A percentile compares a stretch with the other conserved stretches of the same genome.
Conservation (phyloP, 148 eudicot species). For the Camellia japonica region DNA sequence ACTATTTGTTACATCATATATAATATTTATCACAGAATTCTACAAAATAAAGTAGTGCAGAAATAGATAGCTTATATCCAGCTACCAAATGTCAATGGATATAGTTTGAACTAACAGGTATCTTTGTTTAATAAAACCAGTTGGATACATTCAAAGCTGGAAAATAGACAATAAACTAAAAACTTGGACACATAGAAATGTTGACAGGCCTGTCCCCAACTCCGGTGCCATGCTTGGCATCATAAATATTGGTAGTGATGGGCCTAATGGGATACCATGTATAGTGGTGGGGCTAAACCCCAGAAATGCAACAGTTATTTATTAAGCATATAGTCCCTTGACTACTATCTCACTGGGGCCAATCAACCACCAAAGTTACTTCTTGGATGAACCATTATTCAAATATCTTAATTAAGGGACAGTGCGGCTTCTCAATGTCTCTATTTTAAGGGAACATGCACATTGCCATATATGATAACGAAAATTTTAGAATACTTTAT, state of each 20-base stretch:
- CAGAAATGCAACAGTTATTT: neutral
- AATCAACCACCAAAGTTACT: slow-evolving; percentile 20
- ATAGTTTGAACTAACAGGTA: too few species aligned
- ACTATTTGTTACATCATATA: neutral
- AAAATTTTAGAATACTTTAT: neutral
- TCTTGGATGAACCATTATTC: slow-evolving; percentile 18
- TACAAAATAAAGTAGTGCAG: neutral
- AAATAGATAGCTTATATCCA: neutral
- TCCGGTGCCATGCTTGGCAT: slow-evolving; percentile 35
- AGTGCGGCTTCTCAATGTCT: slow-evolving; percentile 8
- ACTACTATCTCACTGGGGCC: slow-evolving; percentile 8
- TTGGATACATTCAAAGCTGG: slow-evolving; percentile 14
- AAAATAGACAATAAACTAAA: slow-evolving; percentile 35
- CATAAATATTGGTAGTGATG: slow-evolving; percentile 29
- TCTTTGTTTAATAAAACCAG: neutral
- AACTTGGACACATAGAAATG: slow-evolving; percentile 31
- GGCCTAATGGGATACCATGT: slow-evolving; percentile 15
- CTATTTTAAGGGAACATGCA: slow-evolving; percentile 18
- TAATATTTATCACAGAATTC: neutral
- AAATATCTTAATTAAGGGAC: slow-evolving; percentile 14
- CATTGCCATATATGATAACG: slow-evolving; percentile 14
- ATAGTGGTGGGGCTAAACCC: slow-evolving; percentile 15
- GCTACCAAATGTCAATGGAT: neutral
- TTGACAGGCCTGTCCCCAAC: slow-evolving; percentile 14
- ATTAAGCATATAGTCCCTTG: slow-evolving; percentile 1